These are phyloP conservation scores for Persicaria tinctoria DNA, from an alignment of 148 eudicot genomes.

Conservation along the genomic window DNA sequence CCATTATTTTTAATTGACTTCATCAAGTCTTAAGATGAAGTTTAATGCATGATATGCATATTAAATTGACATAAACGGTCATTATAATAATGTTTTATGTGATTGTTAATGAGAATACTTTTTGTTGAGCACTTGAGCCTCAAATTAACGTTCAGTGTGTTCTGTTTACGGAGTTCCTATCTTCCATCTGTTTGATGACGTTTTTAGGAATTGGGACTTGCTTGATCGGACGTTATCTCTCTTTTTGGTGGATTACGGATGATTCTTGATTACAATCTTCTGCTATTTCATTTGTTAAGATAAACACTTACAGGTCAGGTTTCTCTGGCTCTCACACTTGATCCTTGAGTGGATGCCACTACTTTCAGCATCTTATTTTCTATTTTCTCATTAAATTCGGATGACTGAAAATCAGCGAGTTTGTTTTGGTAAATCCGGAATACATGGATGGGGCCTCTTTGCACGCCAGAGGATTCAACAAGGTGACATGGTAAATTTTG, in stretches of 20 bases:
- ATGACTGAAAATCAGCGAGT: too few species aligned
- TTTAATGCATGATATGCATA: neutral
- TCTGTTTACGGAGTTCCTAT: neutral
- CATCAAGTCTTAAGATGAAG: constrained; percentile 2
- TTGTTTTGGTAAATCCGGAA: too few species aligned
- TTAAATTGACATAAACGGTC: neutral
- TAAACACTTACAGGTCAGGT: too few species aligned
- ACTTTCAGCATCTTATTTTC: too few species aligned
- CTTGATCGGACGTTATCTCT: neutral
- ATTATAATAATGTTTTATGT: neutral
- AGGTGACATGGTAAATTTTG: too few species aligned
- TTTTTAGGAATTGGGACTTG: neutral
- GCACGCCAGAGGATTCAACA: too few species aligned
- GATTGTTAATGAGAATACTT: neutral
- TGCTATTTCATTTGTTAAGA: constrained; percentile 1
- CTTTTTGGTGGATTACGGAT: neutral
- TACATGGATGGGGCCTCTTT: too few species aligned
- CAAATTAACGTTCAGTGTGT: too few species aligned
- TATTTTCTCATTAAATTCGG: too few species aligned
- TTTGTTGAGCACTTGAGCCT: too few species aligned
- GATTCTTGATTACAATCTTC: neutral
- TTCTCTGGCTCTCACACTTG: too few species aligned
- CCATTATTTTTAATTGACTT: neutral
- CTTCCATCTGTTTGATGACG: neutral
- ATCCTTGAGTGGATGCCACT: too few species aligned